Percentiles rank a stretch among this genome's conserved stretches.
Evolutionary conservation across 805 yeast species (phyloP).

Genomic region (Wickerhamiella azyma): DNA sequence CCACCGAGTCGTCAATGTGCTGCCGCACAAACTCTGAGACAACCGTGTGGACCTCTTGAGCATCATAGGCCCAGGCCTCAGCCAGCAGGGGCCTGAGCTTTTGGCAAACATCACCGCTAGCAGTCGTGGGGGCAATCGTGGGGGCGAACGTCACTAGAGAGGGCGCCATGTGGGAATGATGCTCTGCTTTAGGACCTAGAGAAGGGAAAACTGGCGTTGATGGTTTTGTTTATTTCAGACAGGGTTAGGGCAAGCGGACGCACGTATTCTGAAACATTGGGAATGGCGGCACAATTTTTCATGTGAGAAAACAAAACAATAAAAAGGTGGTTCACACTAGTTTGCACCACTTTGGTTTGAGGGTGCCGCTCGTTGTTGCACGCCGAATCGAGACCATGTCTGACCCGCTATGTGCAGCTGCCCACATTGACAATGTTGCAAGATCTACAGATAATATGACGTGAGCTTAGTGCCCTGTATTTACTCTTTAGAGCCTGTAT

Average conservation of each 20-base stretch:
- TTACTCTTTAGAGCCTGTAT: neutral
- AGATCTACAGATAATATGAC: too few species aligned
- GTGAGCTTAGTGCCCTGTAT: too few species aligned
- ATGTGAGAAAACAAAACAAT: too few species aligned
- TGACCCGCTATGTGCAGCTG: too few species aligned
- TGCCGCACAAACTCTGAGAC: slow-evolving; percentile 1
- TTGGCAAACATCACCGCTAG: neutral
- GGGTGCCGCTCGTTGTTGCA: too few species aligned
- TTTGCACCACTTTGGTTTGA: too few species aligned
- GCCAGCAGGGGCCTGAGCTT: neutral
- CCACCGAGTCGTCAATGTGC: neutral
- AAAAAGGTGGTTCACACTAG: too few species aligned
- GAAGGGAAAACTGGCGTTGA: neutral
- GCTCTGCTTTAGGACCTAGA: neutral
- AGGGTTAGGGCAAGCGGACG: slow-evolving; percentile 7
- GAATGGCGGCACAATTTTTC: neutral
- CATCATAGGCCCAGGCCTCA: neutral
- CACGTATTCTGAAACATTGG: neutral
- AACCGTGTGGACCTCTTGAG: neutral
- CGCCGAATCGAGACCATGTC: too few species aligned
- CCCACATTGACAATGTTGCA: too few species aligned
- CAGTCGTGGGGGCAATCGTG: neutral
- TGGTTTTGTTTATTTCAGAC: neutral
- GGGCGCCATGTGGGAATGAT: neutral
- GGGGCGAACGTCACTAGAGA: slow-evolving; percentile 5